Percentiles rank a stretch among this genome's conserved stretches.
Evolutionary conservation across 73 alveolate genomes (phyloP).

Genomic region (Stentor roeselii): DNA sequence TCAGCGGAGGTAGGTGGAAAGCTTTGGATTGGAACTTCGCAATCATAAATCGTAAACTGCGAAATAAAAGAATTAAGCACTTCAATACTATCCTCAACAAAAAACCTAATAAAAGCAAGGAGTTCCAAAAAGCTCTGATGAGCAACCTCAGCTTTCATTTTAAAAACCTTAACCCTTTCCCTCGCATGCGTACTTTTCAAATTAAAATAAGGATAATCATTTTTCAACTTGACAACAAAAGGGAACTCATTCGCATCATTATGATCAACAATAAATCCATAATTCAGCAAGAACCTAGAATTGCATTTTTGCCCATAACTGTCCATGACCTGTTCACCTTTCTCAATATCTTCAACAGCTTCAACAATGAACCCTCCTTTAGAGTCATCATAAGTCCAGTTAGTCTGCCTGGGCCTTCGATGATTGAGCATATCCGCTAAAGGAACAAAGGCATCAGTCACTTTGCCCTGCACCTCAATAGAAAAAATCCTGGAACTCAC

Average conservation of each 20-base stretch:
- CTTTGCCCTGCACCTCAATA: constrained; percentile 70
- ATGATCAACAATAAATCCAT: constrained; percentile 86
- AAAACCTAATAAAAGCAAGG: constrained; percentile 59
- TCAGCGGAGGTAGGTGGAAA: constrained; percentile 55
- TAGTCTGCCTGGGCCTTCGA: constrained; percentile 88
- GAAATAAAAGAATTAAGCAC: constrained; percentile 21
- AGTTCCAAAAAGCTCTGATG: constrained; percentile 63
- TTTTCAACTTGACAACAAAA: constrained; percentile 56
- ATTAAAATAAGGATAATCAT: constrained; percentile 61
- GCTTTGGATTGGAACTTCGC: constrained; percentile 39
- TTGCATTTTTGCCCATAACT: constrained; percentile 95
- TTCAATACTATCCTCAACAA: constrained; percentile 46
- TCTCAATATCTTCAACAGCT: constrained; percentile 81
- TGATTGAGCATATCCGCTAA: constrained; percentile 97
- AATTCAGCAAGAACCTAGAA: constrained; percentile 88
- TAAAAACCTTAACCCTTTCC: constrained; percentile 53
- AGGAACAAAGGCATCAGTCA: constrained; percentile 97
- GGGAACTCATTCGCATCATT: constrained; percentile 93
- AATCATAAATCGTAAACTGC: constrained; percentile 31
- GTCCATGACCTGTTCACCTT: constrained; percentile 87
- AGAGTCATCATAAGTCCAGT: constrained; percentile 87
- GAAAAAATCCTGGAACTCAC: constrained; percentile 91
- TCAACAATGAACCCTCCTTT: constrained; percentile 85
- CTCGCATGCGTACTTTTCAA: constrained; percentile 51
- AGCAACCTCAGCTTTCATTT: constrained; percentile 50